Evolutionary conservation across 306 rosid genomes (phyloP).

Genomic region (Trifolium fragiferum): DNA sequence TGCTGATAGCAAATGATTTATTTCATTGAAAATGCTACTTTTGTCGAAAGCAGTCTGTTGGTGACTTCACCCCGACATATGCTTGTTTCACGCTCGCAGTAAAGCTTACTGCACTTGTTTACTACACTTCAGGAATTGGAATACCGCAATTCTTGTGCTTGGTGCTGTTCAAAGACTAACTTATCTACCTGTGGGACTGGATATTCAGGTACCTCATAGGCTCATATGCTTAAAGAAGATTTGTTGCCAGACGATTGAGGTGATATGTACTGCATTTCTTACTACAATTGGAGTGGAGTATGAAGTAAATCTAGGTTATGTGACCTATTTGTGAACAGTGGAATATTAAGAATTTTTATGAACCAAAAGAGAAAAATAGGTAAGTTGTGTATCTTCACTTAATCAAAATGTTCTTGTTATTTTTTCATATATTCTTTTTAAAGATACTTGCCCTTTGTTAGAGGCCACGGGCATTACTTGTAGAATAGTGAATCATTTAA

Average conservation of each 20-base stretch:
- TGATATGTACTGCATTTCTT: neutral
- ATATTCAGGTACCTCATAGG: slow-evolving; percentile 14
- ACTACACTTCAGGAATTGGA: neutral
- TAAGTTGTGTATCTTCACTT: neutral
- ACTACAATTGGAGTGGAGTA: neutral
- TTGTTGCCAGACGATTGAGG: neutral
- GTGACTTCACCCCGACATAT: neutral
- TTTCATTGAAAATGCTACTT: neutral
- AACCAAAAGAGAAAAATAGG: slow-evolving; percentile 1
- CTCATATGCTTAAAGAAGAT: neutral
- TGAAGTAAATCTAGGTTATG: neutral
- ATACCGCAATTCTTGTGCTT: neutral
- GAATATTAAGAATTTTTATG: neutral
- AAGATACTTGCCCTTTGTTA: neutral
- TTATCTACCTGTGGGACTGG: neutral
- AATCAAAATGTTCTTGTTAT: neutral
- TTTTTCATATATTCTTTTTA: neutral
- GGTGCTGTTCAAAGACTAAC: neutral
- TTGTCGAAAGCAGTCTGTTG: neutral
- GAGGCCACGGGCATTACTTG: neutral
- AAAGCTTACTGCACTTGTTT: slow-evolving; percentile 1
- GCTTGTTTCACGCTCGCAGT: neutral
- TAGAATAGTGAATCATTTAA: slow-evolving; percentile 51
- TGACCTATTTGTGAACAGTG: neutral
- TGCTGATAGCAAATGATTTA: neutral